Base-by-base conservation (phyloP, 176 grass and related monocot species). In the Paspalum vaginatum region DNA sequence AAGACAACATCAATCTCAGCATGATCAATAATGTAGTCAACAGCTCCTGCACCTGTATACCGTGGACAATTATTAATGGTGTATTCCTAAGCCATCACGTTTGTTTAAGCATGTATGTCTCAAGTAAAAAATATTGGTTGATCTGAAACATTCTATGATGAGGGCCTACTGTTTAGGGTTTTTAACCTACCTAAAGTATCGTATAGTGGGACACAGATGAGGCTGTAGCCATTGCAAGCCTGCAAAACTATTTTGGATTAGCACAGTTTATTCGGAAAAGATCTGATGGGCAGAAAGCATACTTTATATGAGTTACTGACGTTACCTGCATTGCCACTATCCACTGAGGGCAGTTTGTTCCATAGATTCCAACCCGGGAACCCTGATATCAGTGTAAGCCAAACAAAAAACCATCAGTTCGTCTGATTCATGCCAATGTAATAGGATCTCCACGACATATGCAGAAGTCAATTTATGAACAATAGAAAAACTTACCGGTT, bases 301-400 rank as follows among this genome's bases (percentile, higher is more conserved):
- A 11, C 24, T 74, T 32, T 44, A 66, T 43, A 61, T 59, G 41
- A 56, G 45, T 65, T 32, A 32, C 7, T 6, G 24, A 18, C 58
- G 15, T 69, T 88, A 95, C 96, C 96, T 99, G 77, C 96, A 99
- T 99, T 47, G 76, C 81, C 46, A 89, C 89, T 72, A 93, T 84
- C 96, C 96, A 99, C 81, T 99, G 86, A 80, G 96, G 96, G 65
- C 96, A 99, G 84, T 99, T 99, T 63, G 84, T 53, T 81, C 93
- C 92, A 70, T 95, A 99, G 45, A 99, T 93, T 66, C 96, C 96
- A 48, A 99, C 67, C 21, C 88, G 57, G 37, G 92, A 91, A 61
- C 92, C 90, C 96, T 99, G 40, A 24, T 57, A 81, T 18, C 17
- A 67, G 40, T 25, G 14, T 38, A 76, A 17, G 86, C 48, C 22